Evolutionary conservation across 1,284 basidiomycete species (phyloP).

Genomic region (Spongispora temasekensis): DNA sequence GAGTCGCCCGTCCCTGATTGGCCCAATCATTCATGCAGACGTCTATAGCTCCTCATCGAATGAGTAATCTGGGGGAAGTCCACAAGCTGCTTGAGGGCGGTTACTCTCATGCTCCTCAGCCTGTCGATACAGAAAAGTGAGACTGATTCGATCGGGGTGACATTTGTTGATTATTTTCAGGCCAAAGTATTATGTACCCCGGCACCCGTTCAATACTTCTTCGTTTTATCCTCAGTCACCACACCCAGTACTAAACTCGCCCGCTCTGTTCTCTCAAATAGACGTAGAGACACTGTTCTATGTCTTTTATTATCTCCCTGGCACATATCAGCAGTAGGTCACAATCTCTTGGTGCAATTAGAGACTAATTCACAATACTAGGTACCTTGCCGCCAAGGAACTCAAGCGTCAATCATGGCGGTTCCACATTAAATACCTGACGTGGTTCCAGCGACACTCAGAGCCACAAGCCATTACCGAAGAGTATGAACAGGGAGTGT

Average conservation of each 20-base stretch:
- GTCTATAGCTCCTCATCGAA: slow-evolving; percentile 71
- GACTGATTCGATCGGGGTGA: slow-evolving; percentile 27
- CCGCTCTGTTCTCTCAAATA: slow-evolving; percentile 87
- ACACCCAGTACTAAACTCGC: slow-evolving; percentile 79
- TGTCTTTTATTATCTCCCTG: slow-evolving; percentile 98
- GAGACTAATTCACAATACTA: slow-evolving; percentile 35
- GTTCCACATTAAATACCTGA: slow-evolving; percentile 99
- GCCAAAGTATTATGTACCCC: slow-evolving; percentile 95
- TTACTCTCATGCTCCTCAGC: slow-evolving; percentile 86
- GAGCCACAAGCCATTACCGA: slow-evolving; percentile 99
- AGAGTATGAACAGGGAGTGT: slow-evolving; percentile 99
- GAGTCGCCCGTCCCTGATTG: slow-evolving; percentile 25
- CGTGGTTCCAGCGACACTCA: slow-evolving; percentile 99
- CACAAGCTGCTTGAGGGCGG: slow-evolving; percentile 93
- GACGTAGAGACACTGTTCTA: slow-evolving; percentile 99
- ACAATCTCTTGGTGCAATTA: slow-evolving; percentile 3
- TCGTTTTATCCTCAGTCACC: slow-evolving; percentile 94
- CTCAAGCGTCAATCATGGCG: slow-evolving; percentile 98
- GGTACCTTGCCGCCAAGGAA: slow-evolving; percentile 95
- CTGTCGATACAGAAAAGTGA: slow-evolving; percentile 93
- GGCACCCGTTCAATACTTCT: slow-evolving; percentile 92
- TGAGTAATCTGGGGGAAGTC: slow-evolving; percentile 85
- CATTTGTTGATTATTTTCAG: slow-evolving; percentile 42
- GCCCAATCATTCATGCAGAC: slow-evolving; percentile 1
- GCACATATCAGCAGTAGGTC: slow-evolving; percentile 93